phyloP scores from a whole-genome alignment of 768 basidiomycete species.

The Tylopilus sp. region DNA sequence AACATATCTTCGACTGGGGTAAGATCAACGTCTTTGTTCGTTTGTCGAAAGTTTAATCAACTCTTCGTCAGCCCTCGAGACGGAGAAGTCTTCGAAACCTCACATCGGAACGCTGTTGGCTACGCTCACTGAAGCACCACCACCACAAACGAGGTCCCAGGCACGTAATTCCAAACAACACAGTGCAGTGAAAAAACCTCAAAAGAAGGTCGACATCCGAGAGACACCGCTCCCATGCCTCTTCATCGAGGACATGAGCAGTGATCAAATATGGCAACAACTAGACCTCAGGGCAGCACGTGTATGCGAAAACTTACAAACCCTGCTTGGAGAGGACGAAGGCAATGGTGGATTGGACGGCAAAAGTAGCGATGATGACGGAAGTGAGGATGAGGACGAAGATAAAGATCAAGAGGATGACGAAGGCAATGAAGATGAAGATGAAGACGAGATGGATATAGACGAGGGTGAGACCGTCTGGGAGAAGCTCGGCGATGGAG shows the following conservation, averaged over 20 bases:
- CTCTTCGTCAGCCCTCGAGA: conserved; percentile 50
- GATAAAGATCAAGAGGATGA: conserved; percentile 21
- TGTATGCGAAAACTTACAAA: conserved; percentile 67
- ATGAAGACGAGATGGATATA: conserved; percentile 30
- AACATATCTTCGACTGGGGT: conserved; percentile 78
- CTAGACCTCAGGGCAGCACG: conserved; percentile 75
- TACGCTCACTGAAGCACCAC: conserved; percentile 62
- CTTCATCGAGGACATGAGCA: conserved; percentile 73
- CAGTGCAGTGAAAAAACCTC: conserved; percentile 33
- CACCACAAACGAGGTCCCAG: conserved; percentile 75
- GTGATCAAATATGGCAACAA: conserved; percentile 92
- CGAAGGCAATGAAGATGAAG: conserved; percentile 27
- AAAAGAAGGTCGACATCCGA: conserved; percentile 34
- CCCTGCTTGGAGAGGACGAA: conserved; percentile 53
- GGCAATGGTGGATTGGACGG: conserved; percentile 25
- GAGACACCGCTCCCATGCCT: conserved; percentile 75
- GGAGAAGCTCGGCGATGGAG: conserved; percentile 25
- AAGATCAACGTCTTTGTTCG: conserved; percentile 23
- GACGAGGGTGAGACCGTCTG: conserved; percentile 24
- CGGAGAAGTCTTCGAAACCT: conserved; percentile 62
- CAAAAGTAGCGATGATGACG: conserved; percentile 16
- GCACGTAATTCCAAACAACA: conserved; percentile 39
- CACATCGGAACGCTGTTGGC: conserved; percentile 64
- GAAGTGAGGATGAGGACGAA: conserved; percentile 22
- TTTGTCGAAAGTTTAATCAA: not conserved